Evolutionary conservation across 345 rosid species (phyloP).

Genomic region (Camelina neglecta): DNA sequence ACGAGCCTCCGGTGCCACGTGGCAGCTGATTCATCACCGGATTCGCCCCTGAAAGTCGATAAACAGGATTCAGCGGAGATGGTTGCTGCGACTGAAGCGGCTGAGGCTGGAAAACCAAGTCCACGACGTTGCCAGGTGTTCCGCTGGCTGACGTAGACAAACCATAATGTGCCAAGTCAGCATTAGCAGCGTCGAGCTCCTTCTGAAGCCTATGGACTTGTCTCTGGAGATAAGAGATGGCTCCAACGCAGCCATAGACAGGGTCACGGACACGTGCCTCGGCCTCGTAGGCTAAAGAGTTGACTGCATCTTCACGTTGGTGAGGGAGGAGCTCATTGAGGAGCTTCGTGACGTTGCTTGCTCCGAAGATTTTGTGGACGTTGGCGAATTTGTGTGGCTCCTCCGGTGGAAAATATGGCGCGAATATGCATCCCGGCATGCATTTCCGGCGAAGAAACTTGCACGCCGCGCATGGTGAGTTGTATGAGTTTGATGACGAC

Average conservation of each 20-base stretch:
- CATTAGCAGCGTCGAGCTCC: constrained; percentile 85
- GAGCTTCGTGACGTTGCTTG: constrained; percentile 92
- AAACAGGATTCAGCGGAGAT: constrained; percentile 30
- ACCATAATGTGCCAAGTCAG: constrained; percentile 75
- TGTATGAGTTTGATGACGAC: constrained; percentile 81
- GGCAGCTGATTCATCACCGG: constrained; percentile 45
- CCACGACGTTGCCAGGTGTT: constrained; percentile 36
- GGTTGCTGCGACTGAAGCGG: constrained; percentile 34
- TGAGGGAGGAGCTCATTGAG: constrained; percentile 88
- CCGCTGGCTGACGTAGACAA: constrained; percentile 46
- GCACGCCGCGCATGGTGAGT: constrained; percentile 98
- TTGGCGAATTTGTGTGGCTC: constrained; percentile 94
- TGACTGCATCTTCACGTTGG: constrained; percentile 95
- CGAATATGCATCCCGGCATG: constrained; percentile 88
- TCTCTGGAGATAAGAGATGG: constrained; percentile 88
- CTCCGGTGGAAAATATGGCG: constrained; percentile 97
- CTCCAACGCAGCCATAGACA: constrained; percentile 87
- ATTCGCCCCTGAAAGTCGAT: constrained; percentile 34
- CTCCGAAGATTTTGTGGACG: constrained; percentile 97
- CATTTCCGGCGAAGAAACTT: constrained; percentile 91
- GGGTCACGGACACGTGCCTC: constrained; percentile 95
- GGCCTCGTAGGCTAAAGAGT: constrained; percentile 92
- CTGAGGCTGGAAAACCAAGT: constrained; percentile 44
- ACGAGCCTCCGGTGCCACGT: constrained; percentile 47
- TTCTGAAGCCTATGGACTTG: constrained; percentile 92